Base-by-base conservation (phyloP, 1,284 basidiomycete species). In the Fereydounia khargensis region DNA sequence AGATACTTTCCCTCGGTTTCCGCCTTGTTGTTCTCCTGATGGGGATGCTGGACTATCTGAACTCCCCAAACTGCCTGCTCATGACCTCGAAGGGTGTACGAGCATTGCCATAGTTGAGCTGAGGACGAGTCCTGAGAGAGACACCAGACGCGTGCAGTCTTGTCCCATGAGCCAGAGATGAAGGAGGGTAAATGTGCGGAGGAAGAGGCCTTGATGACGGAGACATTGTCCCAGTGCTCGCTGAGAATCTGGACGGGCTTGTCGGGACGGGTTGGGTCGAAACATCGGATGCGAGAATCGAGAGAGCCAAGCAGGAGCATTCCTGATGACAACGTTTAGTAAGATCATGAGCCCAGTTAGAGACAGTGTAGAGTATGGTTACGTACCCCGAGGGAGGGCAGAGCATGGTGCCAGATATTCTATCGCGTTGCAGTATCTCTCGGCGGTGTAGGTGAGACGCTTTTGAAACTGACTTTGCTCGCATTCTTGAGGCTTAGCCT, bases 191-290 rank as follows among this genome's bases (percentile, higher is more conserved):
- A 16, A n/a, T 13, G 7, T 35, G 34, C 17, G 7, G 34, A 35
- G 18, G 6, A 20, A 23, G n/a, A 21, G 4, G 44, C 20, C 11
- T 42, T 24, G 39, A 63, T 19, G n/a, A 59, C 50, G 2, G 55
- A 59, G n/a, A 63, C 28, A 33, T 63, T 63, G 42, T 63, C 60
- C 51, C 47, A 58, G 23, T 63, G 60, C 2, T 63, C 60, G n/a
- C 47, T 42, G 6, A 63, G 46, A 20, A 51, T 34, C 27, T 63
- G 55, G 3, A 49, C 18, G 27, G 51, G 49, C 27, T 52, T 59
- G 19, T 53, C 46, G 1, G 46, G 2, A 3, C 47, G 44, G 2
- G 51, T 42, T 11, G 55, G 46, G n/a, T 63, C 55, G 19, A 54
- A 63, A 47, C 52, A 58, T 23, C 56, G 55, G 25, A 63, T 63